Conservation (phyloP, 345 rosid species). For the Acer campestre region DNA sequence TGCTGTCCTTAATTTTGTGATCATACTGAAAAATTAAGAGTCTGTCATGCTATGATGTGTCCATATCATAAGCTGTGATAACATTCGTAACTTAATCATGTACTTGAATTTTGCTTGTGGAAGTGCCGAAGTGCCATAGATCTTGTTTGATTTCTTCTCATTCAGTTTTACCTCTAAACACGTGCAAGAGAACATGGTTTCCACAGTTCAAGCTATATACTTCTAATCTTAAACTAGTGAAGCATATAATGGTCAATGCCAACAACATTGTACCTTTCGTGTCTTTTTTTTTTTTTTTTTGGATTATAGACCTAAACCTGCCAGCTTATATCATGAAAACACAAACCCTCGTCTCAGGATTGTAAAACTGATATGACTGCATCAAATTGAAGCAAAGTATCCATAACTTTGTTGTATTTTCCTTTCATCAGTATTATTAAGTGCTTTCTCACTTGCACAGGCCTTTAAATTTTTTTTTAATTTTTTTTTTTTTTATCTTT, state of each 20-base stretch:
- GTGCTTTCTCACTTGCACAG: constrained; percentile 12
- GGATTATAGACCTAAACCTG: background rate
- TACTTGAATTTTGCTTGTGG: too few species aligned
- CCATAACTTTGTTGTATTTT: background rate
- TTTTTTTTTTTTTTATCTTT: background rate
- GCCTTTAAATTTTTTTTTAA: background rate
- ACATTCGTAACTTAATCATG: background rate
- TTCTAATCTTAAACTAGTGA: background rate
- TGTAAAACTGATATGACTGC: background rate
- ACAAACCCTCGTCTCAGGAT: background rate
- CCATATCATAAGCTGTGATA: background rate
- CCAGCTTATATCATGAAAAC: background rate
- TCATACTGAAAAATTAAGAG: background rate
- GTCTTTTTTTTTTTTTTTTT: background rate
- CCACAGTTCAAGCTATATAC: background rate
- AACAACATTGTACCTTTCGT: background rate
- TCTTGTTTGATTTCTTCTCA: constrained; percentile 6
- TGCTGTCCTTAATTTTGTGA: background rate
- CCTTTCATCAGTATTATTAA: background rate
- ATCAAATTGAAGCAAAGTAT: background rate
- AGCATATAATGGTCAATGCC: background rate
- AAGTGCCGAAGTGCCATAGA: constrained; percentile 10
- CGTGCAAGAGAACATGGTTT: background rate
- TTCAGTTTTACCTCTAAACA: background rate
- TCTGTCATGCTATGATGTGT: constrained; percentile 26